Conservation (phyloP, 1,284 basidiomycete species). For the Phenoliferia sp. region DNA sequence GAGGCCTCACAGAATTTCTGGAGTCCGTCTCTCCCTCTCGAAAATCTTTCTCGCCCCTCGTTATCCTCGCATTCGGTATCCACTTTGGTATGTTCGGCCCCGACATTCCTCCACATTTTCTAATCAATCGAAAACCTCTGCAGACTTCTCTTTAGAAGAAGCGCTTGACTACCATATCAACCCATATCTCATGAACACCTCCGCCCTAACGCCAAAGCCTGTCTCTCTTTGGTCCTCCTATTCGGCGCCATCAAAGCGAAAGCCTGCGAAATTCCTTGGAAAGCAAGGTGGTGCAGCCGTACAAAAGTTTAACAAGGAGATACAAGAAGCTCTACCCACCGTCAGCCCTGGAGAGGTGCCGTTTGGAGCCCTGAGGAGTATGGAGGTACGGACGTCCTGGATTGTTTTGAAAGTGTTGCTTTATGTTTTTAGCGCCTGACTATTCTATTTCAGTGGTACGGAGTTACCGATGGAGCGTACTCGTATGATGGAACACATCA, state of each 20-base stretch:
- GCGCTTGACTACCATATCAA: background rate
- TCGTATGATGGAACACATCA: background rate
- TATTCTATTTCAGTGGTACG: too few species aligned
- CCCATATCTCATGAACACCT: background rate
- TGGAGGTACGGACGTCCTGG: too few species aligned
- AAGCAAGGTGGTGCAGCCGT: background rate
- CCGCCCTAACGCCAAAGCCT: background rate
- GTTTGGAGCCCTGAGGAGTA: background rate
- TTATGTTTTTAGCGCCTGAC: too few species aligned
- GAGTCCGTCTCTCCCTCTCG: background rate
- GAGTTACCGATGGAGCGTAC: background rate
- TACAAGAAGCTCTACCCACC: background rate
- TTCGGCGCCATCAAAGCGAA: background rate
- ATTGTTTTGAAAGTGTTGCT: too few species aligned
- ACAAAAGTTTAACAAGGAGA: background rate
- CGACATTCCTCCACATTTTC: background rate
- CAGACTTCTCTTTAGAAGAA: background rate
- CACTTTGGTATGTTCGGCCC: background rate
- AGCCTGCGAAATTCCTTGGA: slow-evolving; percentile 2
- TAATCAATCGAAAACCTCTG: background rate
- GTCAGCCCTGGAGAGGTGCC: background rate
- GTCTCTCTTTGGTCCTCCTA: slow-evolving; percentile 4
- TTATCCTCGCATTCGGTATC: background rate
- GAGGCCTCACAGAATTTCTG: background rate
- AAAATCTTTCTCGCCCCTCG: background rate